phyloP scores from a whole-genome alignment of 1,284 basidiomycete species.

The Exobasidium rhododendri region DNA sequence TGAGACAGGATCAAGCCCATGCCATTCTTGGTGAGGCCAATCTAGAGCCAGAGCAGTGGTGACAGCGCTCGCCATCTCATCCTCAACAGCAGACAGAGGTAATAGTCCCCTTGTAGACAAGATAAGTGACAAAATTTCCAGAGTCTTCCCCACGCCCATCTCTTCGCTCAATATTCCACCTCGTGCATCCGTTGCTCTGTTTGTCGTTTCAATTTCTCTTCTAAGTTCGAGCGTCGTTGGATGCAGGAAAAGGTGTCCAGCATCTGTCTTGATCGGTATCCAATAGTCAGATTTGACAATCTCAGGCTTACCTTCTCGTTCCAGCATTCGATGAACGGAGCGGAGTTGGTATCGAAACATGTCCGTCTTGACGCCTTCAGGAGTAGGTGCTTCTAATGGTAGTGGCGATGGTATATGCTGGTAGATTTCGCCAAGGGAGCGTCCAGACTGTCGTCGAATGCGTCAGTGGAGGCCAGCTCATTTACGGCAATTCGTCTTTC shows the following conservation, averaged over 20 bases:
- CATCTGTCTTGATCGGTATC: constrained; percentile 7
- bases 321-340: constrained; percentile 21
- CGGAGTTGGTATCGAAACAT: constrained; percentile 20
- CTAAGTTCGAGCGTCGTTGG: background rate
- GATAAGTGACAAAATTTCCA: constrained; percentile 22
- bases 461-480: background rate
- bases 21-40: constrained; percentile 19
- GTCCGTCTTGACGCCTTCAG: background rate
- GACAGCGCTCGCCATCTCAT: constrained; percentile 20
- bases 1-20: constrained; percentile 20
- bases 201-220: background rate
- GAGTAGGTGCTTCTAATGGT: background rate
- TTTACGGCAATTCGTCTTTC: background rate
- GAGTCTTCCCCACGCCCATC: constrained; percentile 32
- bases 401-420: background rate
- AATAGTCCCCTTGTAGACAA: constrained; percentile 15
- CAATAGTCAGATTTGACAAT: constrained; percentile 16
- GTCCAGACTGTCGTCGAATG: background rate
- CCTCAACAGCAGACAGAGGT: constrained; percentile 14
- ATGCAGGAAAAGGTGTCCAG: background rate
- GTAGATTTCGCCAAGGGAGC: background rate
- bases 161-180: constrained; percentile 29
- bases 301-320: constrained; percentile 18
- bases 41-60: constrained; percentile 21
- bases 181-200: constrained; percentile 14